Evolutionary conservation across 2,329 filamentous ascomycete species (phyloP), one percentile per base, ranked within the genome.

Genomic region (Epichloe sibirici): DNA sequence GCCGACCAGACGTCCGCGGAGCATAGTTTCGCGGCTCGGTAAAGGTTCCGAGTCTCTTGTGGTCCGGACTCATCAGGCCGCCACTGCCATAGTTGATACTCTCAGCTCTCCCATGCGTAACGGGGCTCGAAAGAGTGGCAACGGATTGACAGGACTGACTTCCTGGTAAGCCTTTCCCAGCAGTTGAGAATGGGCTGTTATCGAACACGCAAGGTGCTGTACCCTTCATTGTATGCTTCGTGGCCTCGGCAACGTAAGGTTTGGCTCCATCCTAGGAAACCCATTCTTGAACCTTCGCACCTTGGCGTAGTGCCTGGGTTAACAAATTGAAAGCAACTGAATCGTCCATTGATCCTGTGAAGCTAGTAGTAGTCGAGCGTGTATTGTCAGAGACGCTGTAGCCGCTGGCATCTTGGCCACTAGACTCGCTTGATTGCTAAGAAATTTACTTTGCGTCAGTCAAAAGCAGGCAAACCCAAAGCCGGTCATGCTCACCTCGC

Each of bases 11-110:
- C 6, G 64, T 63, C 5, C 67, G 64, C 4, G 71, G 70, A 1
- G 69, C 68, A 54, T 71, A 71, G 59, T 68, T 71, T 51, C 69
- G 67, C 2, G 71, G 71, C 59, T 73, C 71, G 0, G 69, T 71
- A 48, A 66, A 61, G 38, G 57, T 58, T 3, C 61, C 55, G 9
- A 52, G 53, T 11, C 40, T 44, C 12, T 37, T 40, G 31, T 52
- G 38, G 2, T 53, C 54, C 3, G 58, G 56, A 40, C 56, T 57
- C 38, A 53, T 52, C 11, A 52, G 52, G 11, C 48, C 50, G 25
- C 31, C 51, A 51, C 23, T 25, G 52, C 34, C 43, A 34, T 12
- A 21, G 31, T 34, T 34, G 17, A 17, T 47, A 34, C 31, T 44
- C 31, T 34, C 55, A 37, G 15, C 52, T 45, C 34, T 52, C 7